Evolutionary conservation across 2,329 filamentous ascomycete genomes (phyloP).

Genomic region (Chalaropsis thielavioides): DNA sequence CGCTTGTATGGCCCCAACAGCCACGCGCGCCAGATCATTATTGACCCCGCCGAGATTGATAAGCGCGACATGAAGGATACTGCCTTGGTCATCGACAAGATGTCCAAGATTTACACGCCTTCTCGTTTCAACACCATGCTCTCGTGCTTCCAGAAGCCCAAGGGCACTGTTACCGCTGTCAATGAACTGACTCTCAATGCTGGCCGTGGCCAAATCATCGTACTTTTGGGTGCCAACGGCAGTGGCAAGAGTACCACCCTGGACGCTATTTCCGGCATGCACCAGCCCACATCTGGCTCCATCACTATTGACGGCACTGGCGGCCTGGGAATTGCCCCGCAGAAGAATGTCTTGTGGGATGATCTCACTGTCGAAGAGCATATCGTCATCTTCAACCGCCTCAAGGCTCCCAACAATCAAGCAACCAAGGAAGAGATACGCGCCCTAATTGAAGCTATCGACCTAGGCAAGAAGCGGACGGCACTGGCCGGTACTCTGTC

Average conservation of each 20-base stretch:
- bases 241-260: slow-evolving; percentile 83
- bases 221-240: slow-evolving; percentile 77
- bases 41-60: slow-evolving; percentile 20
- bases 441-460: slow-evolving; percentile 53
- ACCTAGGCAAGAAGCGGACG: slow-evolving; percentile 58
- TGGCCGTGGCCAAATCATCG: slow-evolving; percentile 66
- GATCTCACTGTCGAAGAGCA: slow-evolving; percentile 77
- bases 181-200: slow-evolving; percentile 57
- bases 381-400: slow-evolving; percentile 64
- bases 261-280: slow-evolving; percentile 73
- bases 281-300: slow-evolving; percentile 57
- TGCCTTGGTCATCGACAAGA: slow-evolving; percentile 55
- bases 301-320: slow-evolving; percentile 67
- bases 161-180: slow-evolving; percentile 57
- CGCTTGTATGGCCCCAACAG: slow-evolving; percentile 61
- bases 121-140: slow-evolving; percentile 32
- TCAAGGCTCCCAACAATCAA: slow-evolving; percentile 50
- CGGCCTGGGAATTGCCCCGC: slow-evolving; percentile 73
- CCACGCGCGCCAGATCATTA: slow-evolving; percentile 40
- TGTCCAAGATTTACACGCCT: slow-evolving; percentile 63
- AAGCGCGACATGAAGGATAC: slow-evolving; percentile 19
- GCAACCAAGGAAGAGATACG: slow-evolving; percentile 46
- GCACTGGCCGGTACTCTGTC: slow-evolving; percentile 65
- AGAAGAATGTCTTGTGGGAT: slow-evolving; percentile 91
- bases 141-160: slow-evolving; percentile 13